Evolutionary conservation across 805 yeast genomes (phyloP).

Genomic region (Brettanomyces custersianus): DNA sequence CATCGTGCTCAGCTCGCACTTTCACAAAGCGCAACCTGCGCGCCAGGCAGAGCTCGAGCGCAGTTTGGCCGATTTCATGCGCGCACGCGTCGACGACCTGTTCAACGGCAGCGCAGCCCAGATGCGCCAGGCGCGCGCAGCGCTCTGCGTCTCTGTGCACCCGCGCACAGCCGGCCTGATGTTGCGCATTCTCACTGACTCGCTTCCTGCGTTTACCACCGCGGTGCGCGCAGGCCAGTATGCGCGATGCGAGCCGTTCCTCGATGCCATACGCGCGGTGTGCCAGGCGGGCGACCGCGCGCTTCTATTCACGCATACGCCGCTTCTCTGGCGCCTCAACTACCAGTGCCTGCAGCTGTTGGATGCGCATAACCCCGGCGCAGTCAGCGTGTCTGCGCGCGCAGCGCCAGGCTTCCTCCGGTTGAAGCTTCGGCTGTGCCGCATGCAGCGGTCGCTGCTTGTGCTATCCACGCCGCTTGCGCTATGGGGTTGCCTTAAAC

Average conservation of each 20-base stretch:
- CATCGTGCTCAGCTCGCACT: conserved; percentile 34
- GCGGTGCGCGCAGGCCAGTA: conserved; percentile 16
- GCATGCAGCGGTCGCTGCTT: conserved; percentile 20
- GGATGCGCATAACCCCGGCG: conserved; percentile 12
- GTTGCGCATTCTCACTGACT: conserved; percentile 13
- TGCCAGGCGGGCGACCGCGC: conserved; percentile 15
- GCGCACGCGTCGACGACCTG: conserved; percentile 16
- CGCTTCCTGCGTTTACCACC: conserved; percentile 16
- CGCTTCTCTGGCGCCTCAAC: conserved; percentile 20
- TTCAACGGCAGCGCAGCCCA: conserved; percentile 24
- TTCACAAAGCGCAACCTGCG: no score
- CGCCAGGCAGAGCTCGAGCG: no score
- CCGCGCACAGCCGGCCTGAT: conserved; percentile 29
- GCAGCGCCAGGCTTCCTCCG: conserved; percentile 12
- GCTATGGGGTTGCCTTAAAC: conserved; percentile 21
- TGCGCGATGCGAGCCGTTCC: conserved; percentile 20
- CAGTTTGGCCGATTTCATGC: conserved; percentile 19
- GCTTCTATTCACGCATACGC: conserved; percentile 18
- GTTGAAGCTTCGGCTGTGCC: conserved; percentile 24
- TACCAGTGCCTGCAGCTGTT: conserved; percentile 14
- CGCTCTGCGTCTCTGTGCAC: conserved; percentile 41
- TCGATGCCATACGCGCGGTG: conserved; percentile 21
- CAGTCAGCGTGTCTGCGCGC: no score
- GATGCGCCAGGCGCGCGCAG: conserved; percentile 66
- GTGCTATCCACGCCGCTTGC: conserved; percentile 20